phyloP scores from a whole-genome alignment of 176 grass and related monocot genomes.

The Themeda triandra region DNA sequence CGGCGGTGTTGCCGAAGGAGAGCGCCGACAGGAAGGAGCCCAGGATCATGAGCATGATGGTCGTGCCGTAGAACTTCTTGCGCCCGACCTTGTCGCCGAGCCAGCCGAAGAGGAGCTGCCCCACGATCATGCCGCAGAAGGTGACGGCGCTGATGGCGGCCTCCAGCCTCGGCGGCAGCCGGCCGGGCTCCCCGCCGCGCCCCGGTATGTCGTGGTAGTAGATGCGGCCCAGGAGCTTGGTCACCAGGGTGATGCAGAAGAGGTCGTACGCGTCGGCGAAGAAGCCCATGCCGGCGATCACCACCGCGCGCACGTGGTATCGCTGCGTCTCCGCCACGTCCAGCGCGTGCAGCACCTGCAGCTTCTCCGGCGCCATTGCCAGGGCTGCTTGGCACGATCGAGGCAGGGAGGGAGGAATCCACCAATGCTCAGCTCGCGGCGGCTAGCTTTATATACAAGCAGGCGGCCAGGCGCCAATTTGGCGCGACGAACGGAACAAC shows the following conservation, averaged over 20 bases:
- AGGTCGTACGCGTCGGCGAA: conserved; percentile 82
- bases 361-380: background rate
- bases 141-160: conserved; percentile 67
- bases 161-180: background rate
- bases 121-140: conserved; percentile 65
- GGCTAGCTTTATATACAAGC: background rate
- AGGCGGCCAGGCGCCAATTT: background rate
- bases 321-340: conserved; percentile 35
- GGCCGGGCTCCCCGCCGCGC: background rate
- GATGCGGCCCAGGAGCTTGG: conserved; percentile 39
- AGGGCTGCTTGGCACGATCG: background rate
- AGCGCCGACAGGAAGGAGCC: conserved; percentile 61
- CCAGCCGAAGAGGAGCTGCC: conserved; percentile 85
- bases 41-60: conserved; percentile 53
- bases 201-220: conserved; percentile 15
- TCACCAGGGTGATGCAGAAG: conserved; percentile 48
- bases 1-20: conserved; percentile 40
- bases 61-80: conserved; percentile 51
- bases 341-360: conserved; percentile 38
- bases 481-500: background rate
- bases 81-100: conserved; percentile 73
- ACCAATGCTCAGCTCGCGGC: background rate
- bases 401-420: background rate
- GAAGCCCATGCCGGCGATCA: conserved; percentile 60
- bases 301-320: conserved; percentile 22